Evolutionary conservation across 2,329 filamentous ascomycete species (phyloP).

Genomic region (Xylariaceae sp.): DNA sequence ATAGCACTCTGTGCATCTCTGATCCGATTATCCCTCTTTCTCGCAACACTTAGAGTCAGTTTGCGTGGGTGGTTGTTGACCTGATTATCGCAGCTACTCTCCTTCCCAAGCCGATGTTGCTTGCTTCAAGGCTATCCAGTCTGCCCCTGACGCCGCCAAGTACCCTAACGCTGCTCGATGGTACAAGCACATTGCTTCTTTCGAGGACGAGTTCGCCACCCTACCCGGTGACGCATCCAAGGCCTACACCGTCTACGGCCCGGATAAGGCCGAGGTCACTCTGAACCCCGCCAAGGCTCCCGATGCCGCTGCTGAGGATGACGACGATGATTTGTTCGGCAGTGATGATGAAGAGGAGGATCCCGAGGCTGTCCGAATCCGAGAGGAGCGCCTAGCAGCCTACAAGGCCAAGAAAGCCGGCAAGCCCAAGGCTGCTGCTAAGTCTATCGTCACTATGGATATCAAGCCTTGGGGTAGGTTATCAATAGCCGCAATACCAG

Average conservation of each 20-base stretch:
- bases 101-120: slow-evolving; percentile 95
- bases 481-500: not conserved
- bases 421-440: slow-evolving; percentile 88
- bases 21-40: slow-evolving; percentile 12
- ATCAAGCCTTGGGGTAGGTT: slow-evolving; percentile 97
- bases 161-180: slow-evolving; percentile 93
- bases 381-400: slow-evolving; percentile 85
- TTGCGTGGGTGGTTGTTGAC: slow-evolving; percentile 9
- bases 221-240: slow-evolving; percentile 89
- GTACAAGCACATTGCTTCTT: slow-evolving; percentile 98
- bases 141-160: slow-evolving; percentile 73
- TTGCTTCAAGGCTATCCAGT: slow-evolving; percentile 83
- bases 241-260: slow-evolving; percentile 86
- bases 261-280: slow-evolving; percentile 71
- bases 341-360: slow-evolving; percentile 93
- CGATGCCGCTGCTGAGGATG: slow-evolving; percentile 57
- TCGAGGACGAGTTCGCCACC: slow-evolving; percentile 85
- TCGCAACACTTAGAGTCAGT: not conserved
- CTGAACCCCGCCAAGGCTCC: slow-evolving; percentile 84
- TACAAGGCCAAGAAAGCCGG: slow-evolving; percentile 96
- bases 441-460: slow-evolving; percentile 93
- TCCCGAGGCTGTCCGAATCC: slow-evolving; percentile 75
- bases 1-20: slow-evolving; percentile 34
- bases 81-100: slow-evolving; percentile 37
- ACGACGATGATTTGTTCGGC: slow-evolving; percentile 91